These are phyloP conservation scores for Auricularia auricula-judae DNA, from an alignment of 768 basidiomycete species.

Conservation along the genomic window DNA sequence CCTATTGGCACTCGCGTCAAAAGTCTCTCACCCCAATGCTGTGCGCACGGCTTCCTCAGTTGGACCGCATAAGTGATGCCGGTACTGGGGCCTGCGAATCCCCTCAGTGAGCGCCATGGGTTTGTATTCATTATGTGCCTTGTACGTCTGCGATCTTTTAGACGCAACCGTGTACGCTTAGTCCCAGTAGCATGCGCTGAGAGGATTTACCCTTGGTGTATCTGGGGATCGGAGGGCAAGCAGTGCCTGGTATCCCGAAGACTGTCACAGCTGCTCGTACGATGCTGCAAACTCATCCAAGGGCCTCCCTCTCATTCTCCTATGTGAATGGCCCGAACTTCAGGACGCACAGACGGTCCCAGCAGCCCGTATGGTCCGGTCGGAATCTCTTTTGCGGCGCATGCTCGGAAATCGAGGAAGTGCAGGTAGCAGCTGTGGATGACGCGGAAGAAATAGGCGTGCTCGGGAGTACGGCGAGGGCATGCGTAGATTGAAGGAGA, in stretches of 20 bases:
- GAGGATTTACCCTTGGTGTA: too few species aligned
- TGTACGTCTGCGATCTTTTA: background rate
- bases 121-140: background rate
- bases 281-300: too few species aligned
- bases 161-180: too few species aligned
- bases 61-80: background rate
- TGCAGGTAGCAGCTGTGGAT: background rate
- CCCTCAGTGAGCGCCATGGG: background rate
- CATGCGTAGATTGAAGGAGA: background rate
- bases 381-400: background rate
- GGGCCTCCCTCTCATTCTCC: too few species aligned
- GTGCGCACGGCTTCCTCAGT: background rate
- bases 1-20: background rate
- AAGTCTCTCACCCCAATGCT: background rate
- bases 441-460: background rate
- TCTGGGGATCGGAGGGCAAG: too few species aligned
- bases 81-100: background rate
- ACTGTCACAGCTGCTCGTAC: too few species aligned
- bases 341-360: too few species aligned
- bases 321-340: too few species aligned
- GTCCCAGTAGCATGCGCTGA: too few species aligned
- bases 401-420: background rate
- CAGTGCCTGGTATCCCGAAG: too few species aligned
- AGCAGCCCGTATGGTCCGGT: background rate
- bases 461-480: background rate